Conservation (phyloP, 2,329 filamentous ascomycete species). For the Sodiomyces alkalinus region DNA sequence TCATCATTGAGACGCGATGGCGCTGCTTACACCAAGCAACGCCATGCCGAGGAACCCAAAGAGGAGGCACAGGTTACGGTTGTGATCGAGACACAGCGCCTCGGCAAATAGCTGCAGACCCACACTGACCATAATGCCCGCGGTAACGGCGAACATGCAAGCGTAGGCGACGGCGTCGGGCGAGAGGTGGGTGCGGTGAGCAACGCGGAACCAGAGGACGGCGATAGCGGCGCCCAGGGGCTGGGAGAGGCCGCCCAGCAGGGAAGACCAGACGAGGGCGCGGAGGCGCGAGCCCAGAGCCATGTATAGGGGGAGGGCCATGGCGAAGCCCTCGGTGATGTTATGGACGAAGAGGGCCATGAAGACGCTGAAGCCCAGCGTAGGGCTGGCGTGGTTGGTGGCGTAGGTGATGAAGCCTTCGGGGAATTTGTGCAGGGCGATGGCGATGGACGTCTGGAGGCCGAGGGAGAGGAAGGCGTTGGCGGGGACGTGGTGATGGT, state of each 20-base stretch:
- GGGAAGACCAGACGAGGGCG: conserved; percentile 70
- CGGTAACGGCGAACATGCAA: conserved; percentile 73
- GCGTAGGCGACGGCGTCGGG: conserved; percentile 52
- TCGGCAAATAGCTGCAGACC: conserved; percentile 81
- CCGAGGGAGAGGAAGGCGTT: conserved; percentile 91
- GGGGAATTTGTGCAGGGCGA: conserved; percentile 90
- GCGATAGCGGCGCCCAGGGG: conserved; percentile 75
- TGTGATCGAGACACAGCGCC: conserved; percentile 68
- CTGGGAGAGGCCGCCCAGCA: conserved; percentile 77
- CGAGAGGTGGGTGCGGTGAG: conserved; percentile 31
- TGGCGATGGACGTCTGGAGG: conserved; percentile 90
- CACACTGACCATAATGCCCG: conserved; percentile 92
- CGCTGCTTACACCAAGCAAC: conserved; percentile 70
- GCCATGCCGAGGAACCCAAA: conserved; percentile 82
- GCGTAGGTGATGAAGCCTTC: conserved; percentile 84
- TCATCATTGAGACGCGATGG: conserved; percentile 16
- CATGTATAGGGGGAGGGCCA: conserved; percentile 85
- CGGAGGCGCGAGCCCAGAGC: conserved; percentile 66
- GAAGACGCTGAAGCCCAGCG: conserved; percentile 81
- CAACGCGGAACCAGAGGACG: conserved; percentile 70
- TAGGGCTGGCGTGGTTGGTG: conserved; percentile 88
- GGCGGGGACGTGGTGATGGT: conserved; percentile 89
- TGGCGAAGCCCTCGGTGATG: conserved; percentile 90
- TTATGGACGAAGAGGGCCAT: conserved; percentile 96
- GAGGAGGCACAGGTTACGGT: conserved; percentile 58